Percentiles rank a stretch among this genome's conserved stretches.
Evolutionary conservation across 768 basidiomycete genomes (phyloP).

Genomic region (Pulveroboletus sp.): DNA sequence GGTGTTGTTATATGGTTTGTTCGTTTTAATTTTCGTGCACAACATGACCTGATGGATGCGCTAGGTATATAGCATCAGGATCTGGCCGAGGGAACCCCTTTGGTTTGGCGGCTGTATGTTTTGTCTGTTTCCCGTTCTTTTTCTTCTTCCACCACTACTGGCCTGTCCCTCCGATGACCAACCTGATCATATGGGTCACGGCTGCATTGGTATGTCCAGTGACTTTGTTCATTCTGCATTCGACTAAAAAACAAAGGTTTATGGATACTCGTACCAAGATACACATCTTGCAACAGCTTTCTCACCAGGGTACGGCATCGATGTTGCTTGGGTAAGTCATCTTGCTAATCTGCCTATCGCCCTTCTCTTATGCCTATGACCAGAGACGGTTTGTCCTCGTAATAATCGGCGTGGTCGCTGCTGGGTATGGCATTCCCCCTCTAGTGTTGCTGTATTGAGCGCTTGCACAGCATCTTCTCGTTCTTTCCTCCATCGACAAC

Average conservation of each 20-base stretch:
- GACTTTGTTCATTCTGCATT: not conserved
- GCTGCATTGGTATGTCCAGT: constrained; percentile 47
- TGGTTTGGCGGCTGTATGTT: constrained; percentile 66
- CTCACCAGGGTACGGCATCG: constrained; percentile 57
- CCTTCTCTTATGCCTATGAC: not conserved
- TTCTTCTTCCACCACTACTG: constrained; percentile 71
- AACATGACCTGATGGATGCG: not conserved
- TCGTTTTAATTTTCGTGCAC: not conserved
- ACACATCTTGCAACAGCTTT: constrained; percentile 44
- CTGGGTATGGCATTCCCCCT: constrained; percentile 52
- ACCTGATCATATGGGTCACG: constrained; percentile 67
- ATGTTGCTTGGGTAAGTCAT: constrained; percentile 68
- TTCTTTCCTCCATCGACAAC: constrained; percentile 75
- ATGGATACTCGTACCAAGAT: constrained; percentile 76
- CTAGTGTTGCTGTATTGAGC: constrained; percentile 1
- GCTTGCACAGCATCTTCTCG: constrained; percentile 52
- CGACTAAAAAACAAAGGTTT: constrained; percentile 39
- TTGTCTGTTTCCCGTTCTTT: constrained; percentile 70
- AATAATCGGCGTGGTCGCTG: constrained; percentile 66
- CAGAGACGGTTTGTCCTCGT: constrained; percentile 72
- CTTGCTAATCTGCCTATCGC: not conserved
- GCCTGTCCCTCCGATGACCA: constrained; percentile 71
- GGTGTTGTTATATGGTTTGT: constrained; percentile 69
- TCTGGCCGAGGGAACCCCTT: constrained; percentile 58
- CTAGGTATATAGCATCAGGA: constrained; percentile 71